Evolutionary conservation across 2,329 filamentous ascomycete genomes (phyloP), one percentile per base, ranked within the genome.

Genomic region (Apiospora kogelbergensis): DNA sequence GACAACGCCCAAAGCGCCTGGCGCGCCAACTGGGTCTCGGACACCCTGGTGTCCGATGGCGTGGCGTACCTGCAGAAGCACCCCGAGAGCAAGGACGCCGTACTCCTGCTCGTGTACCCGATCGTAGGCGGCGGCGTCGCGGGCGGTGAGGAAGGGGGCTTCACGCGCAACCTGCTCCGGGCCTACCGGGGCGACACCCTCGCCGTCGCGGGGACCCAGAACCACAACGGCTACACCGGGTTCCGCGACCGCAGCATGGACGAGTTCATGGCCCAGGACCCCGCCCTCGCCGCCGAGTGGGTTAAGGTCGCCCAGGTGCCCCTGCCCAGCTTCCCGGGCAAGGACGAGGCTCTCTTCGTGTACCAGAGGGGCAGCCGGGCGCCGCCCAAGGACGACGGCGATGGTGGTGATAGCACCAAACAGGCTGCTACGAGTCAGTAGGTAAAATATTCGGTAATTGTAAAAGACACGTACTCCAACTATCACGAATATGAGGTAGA

Each of bases 121-220:
- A 87, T 93, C 68, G 90, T 92, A 0, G 89, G 89, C 20, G 84
- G 85, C 22, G 85, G 87, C 26, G 84, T 90, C 1, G 91, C 90
- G 67, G 90, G 89, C 45, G 89, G 89, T 65, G 84, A 85, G 0
- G 88, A 89, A 17, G 86, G 87, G 4, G 85, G 84, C 24, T 94
- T 94, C 74, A 93, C 91, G 1, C 84, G 84, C 45, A 81, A 82
- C 70, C 81, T 93, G 70, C 78, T 94, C 70, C 81, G 82, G 68
- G 86, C 87, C 22, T 94, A 89, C 75, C 75, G 81, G 53, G 90
- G 90, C 41, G 86, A 90, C 74, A 89, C 85, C 3, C 83, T 94
- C 66, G 88, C 91, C n/a, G 88, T 92, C 17, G 91, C 91, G 1
- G 91, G 91, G 24, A 93, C 92, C 26, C 91, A 93, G 80, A 94